These are phyloP conservation scores for Casuarina equisetifolia DNA, from an alignment of 306 rosid genomes.

Conservation along the genomic window DNA sequence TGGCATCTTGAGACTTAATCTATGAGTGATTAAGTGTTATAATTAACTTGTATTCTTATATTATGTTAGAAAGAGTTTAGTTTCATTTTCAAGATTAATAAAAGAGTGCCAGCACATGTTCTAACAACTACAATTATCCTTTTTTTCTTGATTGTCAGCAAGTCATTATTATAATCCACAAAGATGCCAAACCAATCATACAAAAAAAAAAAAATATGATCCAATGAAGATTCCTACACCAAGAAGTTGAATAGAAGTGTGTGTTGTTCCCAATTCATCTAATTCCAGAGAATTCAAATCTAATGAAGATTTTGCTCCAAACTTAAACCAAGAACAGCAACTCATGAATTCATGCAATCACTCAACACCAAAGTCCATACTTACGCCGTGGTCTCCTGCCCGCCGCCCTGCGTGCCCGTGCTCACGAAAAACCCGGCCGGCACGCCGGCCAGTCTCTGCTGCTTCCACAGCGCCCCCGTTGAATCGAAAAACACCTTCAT, in stretches of 20 bases:
- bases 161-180: neutral
- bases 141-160: neutral
- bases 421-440: constrained; percentile 83
- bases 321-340: neutral
- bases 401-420: constrained; percentile 87
- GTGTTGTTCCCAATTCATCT: neutral
- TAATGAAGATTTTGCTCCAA: neutral
- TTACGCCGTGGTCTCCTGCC: constrained; percentile 86
- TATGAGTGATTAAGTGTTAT: too few species aligned
- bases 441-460: constrained; percentile 68
- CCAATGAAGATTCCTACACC: neutral
- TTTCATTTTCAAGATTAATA: too few species aligned
- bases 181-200: neutral
- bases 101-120: neutral
- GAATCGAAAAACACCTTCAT: constrained; percentile 78
- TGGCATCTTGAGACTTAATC: too few species aligned
- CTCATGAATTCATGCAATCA: neutral
- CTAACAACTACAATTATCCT: neutral
- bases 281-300: neutral
- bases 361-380: constrained; percentile 18
- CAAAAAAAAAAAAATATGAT: neutral
- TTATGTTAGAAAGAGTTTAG: too few species aligned
- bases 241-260: neutral
- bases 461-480: constrained; percentile 52
- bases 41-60: too few species aligned